phyloP scores from a whole-genome alignment of 1,284 basidiomycete species.

The Ustilago loliicola region DNA sequence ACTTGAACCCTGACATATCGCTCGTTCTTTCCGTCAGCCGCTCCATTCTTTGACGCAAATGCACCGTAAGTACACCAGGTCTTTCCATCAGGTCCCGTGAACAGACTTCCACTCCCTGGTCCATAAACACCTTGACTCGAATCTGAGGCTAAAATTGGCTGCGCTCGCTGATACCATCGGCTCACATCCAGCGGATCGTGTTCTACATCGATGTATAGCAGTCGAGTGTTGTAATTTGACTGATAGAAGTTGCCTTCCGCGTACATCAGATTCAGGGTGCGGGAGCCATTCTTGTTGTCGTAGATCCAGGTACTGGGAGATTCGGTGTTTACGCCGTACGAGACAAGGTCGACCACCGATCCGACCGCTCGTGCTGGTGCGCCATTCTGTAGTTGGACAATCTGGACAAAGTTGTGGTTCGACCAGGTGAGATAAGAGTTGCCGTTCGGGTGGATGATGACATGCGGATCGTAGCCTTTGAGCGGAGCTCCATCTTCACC shows the following conservation, averaged over 20 bases:
- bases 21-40: conserved; percentile 35
- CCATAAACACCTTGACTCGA: conserved; percentile 37
- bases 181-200: conserved; percentile 32
- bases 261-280: conserved; percentile 48
- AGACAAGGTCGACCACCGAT: conserved; percentile 27
- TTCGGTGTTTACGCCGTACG: conserved; percentile 50
- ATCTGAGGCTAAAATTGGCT: conserved; percentile 37
- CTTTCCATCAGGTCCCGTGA: conserved; percentile 31
- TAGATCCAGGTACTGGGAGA: conserved; percentile 43
- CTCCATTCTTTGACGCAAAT: conserved; percentile 29
- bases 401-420: conserved; percentile 45
- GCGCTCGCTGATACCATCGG: conserved; percentile 32
- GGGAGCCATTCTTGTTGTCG: conserved; percentile 32
- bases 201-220: conserved; percentile 33
- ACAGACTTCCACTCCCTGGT: conserved; percentile 39
- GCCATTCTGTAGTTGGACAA: conserved; percentile 37
- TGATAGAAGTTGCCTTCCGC: conserved; percentile 46
- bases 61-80: conserved; percentile 46
- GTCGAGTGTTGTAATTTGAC: conserved; percentile 48
- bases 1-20: conserved; percentile 45
- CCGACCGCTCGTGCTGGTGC: conserved; percentile 30
- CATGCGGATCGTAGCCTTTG: conserved; percentile 44
- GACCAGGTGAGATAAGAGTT: conserved; percentile 46
- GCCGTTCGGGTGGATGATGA: conserved; percentile 48
- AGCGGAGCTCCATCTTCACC: conserved; percentile 27